Evolutionary conservation across 805 yeast species (phyloP).

Genomic region (Zygosaccharomyces kombuchaensis): DNA sequence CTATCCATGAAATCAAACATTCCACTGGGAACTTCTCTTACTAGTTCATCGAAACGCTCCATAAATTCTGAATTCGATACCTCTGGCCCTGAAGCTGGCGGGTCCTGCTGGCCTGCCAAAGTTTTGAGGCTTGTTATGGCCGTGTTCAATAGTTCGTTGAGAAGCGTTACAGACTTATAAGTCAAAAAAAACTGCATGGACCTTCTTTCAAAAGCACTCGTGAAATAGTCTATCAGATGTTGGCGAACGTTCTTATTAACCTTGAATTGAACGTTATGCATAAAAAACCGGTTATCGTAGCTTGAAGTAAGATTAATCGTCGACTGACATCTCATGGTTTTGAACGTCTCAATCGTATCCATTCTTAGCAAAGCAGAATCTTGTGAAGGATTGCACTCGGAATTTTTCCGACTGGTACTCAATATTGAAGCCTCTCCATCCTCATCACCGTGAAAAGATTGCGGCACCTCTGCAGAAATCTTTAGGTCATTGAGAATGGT

Average conservation of each 20-base stretch:
- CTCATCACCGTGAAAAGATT: slow-evolving; percentile 11
- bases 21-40: slow-evolving; percentile 39
- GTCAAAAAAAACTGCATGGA: slow-evolving; percentile 44
- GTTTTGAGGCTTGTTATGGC: slow-evolving; percentile 20
- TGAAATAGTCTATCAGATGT: slow-evolving; percentile 44
- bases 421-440: slow-evolving; percentile 18
- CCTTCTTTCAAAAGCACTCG: slow-evolving; percentile 41
- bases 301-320: slow-evolving; percentile 27
- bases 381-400: background rate
- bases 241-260: slow-evolving; percentile 52
- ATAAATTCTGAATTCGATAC: slow-evolving; percentile 34
- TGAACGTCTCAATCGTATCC: slow-evolving; percentile 30
- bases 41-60: slow-evolving; percentile 44
- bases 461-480: slow-evolving; percentile 24
- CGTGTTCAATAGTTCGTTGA: slow-evolving; percentile 38
- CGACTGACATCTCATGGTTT: slow-evolving; percentile 31
- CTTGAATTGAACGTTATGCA: slow-evolving; percentile 52
- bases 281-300: slow-evolving; percentile 55
- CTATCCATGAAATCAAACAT: slow-evolving; percentile 45
- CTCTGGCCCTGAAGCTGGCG: slow-evolving; percentile 14
- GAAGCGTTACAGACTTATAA: slow-evolving; percentile 46
- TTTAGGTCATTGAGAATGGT: slow-evolving; percentile 32
- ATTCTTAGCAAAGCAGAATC: slow-evolving; percentile 14
- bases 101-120: slow-evolving; percentile 20
- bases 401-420: slow-evolving; percentile 1